These are phyloP conservation scores for Cutaneotrichosporon cyanovorans DNA, from an alignment of 1,284 basidiomycete species.

Conservation along the genomic window DNA sequence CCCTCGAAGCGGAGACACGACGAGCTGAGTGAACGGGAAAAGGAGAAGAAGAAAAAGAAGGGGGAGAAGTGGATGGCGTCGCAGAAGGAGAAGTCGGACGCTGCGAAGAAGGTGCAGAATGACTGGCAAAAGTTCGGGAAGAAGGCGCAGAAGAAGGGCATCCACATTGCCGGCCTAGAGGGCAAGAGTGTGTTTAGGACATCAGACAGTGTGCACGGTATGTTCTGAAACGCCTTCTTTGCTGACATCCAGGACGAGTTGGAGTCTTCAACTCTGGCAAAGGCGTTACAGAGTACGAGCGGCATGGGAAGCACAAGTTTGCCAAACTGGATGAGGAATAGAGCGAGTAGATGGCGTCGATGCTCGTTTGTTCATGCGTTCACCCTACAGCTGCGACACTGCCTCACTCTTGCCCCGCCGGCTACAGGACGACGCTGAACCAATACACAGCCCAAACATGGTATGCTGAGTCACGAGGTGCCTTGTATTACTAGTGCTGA, in stretches of 20 bases:
- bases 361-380: constrained; percentile 4
- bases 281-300: constrained; percentile 69
- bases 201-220: constrained; percentile 83
- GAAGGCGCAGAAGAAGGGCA: constrained; percentile 91
- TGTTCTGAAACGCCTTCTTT: constrained; percentile 51
- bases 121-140: constrained; percentile 98
- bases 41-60: constrained; percentile 86
- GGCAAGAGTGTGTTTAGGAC: constrained; percentile 95
- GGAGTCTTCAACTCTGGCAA: constrained; percentile 90
- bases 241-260: constrained; percentile 51
- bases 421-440: too few species aligned
- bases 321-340: constrained; percentile 73
- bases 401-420: too few species aligned
- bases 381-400: constrained; percentile 2
- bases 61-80: constrained; percentile 91
- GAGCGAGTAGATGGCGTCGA: constrained; percentile 39
- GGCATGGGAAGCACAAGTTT: constrained; percentile 72
- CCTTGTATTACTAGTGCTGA: too few species aligned
- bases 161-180: constrained; percentile 67
- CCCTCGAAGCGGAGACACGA: constrained; percentile 69
- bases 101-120: constrained; percentile 78
- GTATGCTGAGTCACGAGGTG: too few species aligned
- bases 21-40: constrained; percentile 72
- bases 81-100: constrained; percentile 78
- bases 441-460: too few species aligned